Conservation (phyloP, 2,329 filamentous ascomycete species). For the Aspergillus terreus region DNA sequence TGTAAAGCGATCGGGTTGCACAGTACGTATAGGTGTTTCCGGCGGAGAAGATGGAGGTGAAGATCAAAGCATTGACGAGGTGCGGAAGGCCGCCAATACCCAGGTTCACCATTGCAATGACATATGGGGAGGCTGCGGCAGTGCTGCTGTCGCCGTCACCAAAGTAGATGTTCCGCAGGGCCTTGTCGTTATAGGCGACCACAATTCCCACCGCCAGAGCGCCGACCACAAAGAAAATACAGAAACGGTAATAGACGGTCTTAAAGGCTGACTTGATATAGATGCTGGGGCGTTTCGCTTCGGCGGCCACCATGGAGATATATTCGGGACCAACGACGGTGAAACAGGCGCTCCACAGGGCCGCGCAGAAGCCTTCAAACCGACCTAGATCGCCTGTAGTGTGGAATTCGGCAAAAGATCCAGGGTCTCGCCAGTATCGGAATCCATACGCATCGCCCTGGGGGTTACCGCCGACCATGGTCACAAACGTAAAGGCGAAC, state of each 20-base stretch:
- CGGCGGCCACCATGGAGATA: constrained; percentile 58
- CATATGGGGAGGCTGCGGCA: constrained; percentile 59
- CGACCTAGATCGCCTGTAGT: constrained; percentile 59
- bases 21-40: constrained; percentile 56
- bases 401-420: constrained; percentile 64
- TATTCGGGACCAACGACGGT: constrained; percentile 63
- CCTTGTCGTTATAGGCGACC: constrained; percentile 61
- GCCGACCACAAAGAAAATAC: constrained; percentile 69
- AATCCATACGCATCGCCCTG: constrained; percentile 67
- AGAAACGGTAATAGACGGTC: constrained; percentile 70
- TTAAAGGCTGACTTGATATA: constrained; percentile 74
- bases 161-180: constrained; percentile 16
- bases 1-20: constrained; percentile 51
- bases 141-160: constrained; percentile 30
- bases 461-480: constrained; percentile 77
- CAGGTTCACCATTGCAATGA: constrained; percentile 59
- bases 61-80: constrained; percentile 54
- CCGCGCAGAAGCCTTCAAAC: constrained; percentile 55
- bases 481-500: constrained; percentile 70
- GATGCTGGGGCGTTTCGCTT: constrained; percentile 63
- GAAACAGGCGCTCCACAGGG: constrained; percentile 66
- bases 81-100: constrained; percentile 53
- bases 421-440: constrained; percentile 59
- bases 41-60: constrained; percentile 55
- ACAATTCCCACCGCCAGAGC: constrained; percentile 67